phyloP scores from a whole-genome alignment of 805 yeast genomes.

The Monosporozyma siamensis region DNA sequence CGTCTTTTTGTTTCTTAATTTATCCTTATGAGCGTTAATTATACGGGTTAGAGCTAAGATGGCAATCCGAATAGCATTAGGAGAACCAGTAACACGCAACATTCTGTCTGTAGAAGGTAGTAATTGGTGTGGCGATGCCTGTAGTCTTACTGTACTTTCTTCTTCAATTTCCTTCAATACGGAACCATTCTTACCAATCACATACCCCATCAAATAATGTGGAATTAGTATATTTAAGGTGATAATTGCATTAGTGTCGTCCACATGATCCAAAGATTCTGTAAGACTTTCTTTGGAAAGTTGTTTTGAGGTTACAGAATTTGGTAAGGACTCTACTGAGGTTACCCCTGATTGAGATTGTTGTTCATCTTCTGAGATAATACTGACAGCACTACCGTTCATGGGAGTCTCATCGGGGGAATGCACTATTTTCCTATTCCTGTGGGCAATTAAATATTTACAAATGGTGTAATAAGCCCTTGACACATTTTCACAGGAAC shows the following conservation, averaged over 20 bases:
- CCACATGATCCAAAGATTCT: neutral
- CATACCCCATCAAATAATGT: slow-evolving; percentile 68
- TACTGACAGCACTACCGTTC: neutral
- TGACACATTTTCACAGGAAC: slow-evolving; percentile 69
- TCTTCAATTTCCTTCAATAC: slow-evolving; percentile 76
- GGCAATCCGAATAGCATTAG: slow-evolving; percentile 83
- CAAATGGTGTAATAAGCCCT: slow-evolving; percentile 70
- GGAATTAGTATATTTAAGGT: slow-evolving; percentile 60
- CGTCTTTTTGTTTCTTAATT: slow-evolving; percentile 39
- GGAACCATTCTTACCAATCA: slow-evolving; percentile 70
- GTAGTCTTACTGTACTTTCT: slow-evolving; percentile 64
- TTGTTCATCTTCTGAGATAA: neutral
- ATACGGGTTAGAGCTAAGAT: slow-evolving; percentile 65
- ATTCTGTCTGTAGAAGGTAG: slow-evolving; percentile 74
- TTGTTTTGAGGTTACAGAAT: neutral
- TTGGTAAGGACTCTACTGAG: neutral
- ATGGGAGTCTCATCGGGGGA: neutral
- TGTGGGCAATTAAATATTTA: slow-evolving; percentile 37
- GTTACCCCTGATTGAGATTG: neutral
- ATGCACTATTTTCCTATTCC: neutral
- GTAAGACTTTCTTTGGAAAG: neutral
- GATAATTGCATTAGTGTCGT: slow-evolving; percentile 37
- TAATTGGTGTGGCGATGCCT: slow-evolving; percentile 62
- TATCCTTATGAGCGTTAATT: slow-evolving; percentile 44
- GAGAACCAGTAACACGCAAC: slow-evolving; percentile 63